Evolutionary conservation across 345 rosid genomes (phyloP).

Genomic region (Erucastrum elatum): DNA sequence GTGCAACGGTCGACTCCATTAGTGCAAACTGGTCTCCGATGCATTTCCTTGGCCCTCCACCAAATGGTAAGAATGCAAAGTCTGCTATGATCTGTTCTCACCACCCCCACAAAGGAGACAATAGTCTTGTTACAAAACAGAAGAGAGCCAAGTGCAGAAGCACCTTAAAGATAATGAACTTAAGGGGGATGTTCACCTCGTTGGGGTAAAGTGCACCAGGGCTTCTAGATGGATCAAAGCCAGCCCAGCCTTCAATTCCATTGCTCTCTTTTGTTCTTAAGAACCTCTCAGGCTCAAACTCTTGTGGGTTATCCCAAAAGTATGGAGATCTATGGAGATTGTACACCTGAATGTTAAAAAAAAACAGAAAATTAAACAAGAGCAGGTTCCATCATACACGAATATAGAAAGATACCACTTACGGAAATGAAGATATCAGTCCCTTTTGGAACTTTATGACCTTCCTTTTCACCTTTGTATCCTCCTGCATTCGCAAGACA

Average conservation of each 20-base stretch:
- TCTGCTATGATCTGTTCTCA: slow-evolving; percentile 69
- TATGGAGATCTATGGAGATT: slow-evolving; percentile 93
- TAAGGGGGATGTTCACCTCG: slow-evolving; percentile 50
- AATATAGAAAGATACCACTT: slow-evolving; percentile 28
- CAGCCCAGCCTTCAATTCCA: slow-evolving; percentile 84
- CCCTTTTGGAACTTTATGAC: slow-evolving; percentile 73
- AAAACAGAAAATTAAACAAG: neutral
- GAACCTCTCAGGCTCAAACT: slow-evolving; percentile 86
- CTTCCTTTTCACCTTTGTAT: slow-evolving; percentile 68
- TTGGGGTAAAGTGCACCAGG: slow-evolving; percentile 89
- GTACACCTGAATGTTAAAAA: slow-evolving; percentile 55
- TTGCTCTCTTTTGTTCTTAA: slow-evolving; percentile 49
- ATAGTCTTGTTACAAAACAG: slow-evolving; percentile 6
- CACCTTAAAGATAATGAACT: neutral
- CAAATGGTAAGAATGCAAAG: slow-evolving; percentile 87
- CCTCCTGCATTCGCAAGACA: slow-evolving; percentile 54
- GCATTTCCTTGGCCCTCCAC: slow-evolving; percentile 94
- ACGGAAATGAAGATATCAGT: slow-evolving; percentile 92
- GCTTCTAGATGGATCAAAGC: slow-evolving; percentile 90
- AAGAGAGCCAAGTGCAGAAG: neutral
- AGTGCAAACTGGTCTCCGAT: slow-evolving; percentile 95
- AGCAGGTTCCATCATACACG: neutral
- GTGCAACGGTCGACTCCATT: slow-evolving; percentile 82
- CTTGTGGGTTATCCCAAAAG: slow-evolving; percentile 76
- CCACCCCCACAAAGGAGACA: slow-evolving; percentile 19